phyloP scores from a whole-genome alignment of 2,329 filamentous ascomycete genomes.

The Aspergillus fumigatus region DNA sequence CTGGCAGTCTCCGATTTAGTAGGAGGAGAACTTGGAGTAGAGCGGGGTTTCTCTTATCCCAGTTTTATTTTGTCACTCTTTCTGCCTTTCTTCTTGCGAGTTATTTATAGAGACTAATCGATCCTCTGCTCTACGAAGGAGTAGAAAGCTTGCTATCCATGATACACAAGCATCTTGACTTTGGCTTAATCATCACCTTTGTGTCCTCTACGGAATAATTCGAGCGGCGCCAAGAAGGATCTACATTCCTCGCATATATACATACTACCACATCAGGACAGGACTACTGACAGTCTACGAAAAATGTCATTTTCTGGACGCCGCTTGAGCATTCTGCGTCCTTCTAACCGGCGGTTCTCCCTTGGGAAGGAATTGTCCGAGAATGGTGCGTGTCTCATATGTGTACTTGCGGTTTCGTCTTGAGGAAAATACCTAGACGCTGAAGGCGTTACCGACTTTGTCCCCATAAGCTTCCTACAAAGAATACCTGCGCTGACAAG shows the following conservation, averaged over 20 bases:
- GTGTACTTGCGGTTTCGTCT: background rate
- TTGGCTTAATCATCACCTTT: background rate
- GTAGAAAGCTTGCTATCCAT: background rate
- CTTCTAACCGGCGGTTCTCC: conserved; percentile 38
- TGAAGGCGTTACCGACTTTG: background rate
- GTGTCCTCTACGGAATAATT: background rate
- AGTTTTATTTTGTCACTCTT: background rate
- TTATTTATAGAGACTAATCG: background rate
- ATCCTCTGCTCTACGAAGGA: background rate
- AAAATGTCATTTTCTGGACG: conserved; percentile 45
- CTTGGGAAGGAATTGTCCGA: conserved; percentile 41
- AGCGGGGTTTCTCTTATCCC: background rate
- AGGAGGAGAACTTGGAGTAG: background rate
- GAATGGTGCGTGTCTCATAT: conserved; percentile 36
- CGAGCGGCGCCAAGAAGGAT: background rate
- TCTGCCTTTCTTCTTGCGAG: background rate
- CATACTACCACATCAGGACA: background rate
- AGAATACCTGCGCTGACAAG: conserved; percentile 2
- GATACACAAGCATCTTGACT: background rate
- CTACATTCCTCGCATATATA: background rate
- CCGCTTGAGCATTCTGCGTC: conserved; percentile 41
- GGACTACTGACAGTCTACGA: conserved; percentile 5
- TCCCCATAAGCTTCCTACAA: background rate
- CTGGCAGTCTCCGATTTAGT: too few relatives aligned
- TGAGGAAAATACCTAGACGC: background rate